phyloP scores from a whole-genome alignment of 2,329 filamentous ascomycete species.

The Colletotrichum godetiae region DNA sequence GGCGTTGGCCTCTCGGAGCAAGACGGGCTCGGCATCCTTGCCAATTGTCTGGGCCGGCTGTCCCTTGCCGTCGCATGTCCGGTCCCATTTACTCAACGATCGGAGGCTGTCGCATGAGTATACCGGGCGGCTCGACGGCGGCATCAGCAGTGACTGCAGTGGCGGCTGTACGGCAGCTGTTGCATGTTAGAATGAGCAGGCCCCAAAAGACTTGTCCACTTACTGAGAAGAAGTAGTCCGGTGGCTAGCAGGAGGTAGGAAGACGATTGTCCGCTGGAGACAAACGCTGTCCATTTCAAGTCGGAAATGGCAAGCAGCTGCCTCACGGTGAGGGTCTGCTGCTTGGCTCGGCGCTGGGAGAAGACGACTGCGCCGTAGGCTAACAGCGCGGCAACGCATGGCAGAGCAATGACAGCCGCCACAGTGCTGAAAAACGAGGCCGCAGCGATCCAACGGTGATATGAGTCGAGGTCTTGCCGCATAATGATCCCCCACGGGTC shows the following conservation, averaged over 20 bases:
- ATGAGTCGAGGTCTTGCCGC: slow-evolving; percentile 25
- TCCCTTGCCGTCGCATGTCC: neutral
- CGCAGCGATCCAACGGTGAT: slow-evolving; percentile 21
- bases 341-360: slow-evolving; percentile 21
- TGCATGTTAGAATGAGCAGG: neutral
- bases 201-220: neutral
- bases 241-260: slow-evolving; percentile 25
- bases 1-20: slow-evolving; percentile 11
- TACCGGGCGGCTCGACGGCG: slow-evolving; percentile 13
- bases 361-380: slow-evolving; percentile 33
- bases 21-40: slow-evolving; percentile 24
- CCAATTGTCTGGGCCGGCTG: slow-evolving; percentile 9
- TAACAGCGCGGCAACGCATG: slow-evolving; percentile 29
- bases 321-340: slow-evolving; percentile 27
- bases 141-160: slow-evolving; percentile 30
- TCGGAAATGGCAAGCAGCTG: slow-evolving; percentile 33
- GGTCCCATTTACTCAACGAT: slow-evolving; percentile 26
- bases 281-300: slow-evolving; percentile 27
- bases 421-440: slow-evolving; percentile 26
- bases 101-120: slow-evolving; percentile 24
- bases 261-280: slow-evolving; percentile 16
- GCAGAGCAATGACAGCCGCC: slow-evolving; percentile 30
- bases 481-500: slow-evolving; percentile 23
- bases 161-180: slow-evolving; percentile 24
- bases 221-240: slow-evolving; percentile 19